A percentile compares a stretch with the other conserved stretches of the same genome.
Conservation (phyloP, 2,329 filamentous ascomycete species). For the Colletotrichum chlorophyti region DNA sequence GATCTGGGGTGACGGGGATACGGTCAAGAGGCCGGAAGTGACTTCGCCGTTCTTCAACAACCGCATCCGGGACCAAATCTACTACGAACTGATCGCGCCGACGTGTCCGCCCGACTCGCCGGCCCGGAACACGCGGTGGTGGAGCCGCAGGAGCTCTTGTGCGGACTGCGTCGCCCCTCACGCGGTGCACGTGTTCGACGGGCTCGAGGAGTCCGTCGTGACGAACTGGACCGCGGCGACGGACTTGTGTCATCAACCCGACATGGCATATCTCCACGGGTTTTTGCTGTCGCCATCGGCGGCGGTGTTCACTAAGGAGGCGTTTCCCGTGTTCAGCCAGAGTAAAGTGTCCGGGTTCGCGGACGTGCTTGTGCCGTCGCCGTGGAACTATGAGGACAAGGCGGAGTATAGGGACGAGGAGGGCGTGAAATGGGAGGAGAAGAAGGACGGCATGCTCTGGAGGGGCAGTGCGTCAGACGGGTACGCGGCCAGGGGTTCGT, state of each 20-base stretch:
- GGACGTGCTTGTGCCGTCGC: slow-evolving; percentile 53
- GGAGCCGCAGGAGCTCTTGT: slow-evolving; percentile 45
- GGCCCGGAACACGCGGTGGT: slow-evolving; percentile 47
- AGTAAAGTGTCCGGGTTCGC: slow-evolving; percentile 60
- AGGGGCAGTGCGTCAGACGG: slow-evolving; percentile 60
- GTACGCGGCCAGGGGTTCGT: slow-evolving; percentile 55
- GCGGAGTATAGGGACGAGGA: slow-evolving; percentile 44
- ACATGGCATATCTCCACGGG: slow-evolving; percentile 57
- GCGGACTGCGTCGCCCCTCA: slow-evolving; percentile 43
- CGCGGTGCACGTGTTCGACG: slow-evolving; percentile 35
- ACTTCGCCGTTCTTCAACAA: slow-evolving; percentile 30
- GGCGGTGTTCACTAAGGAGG: slow-evolving; percentile 37
- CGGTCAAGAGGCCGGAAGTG: not conserved
- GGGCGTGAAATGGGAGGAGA: slow-evolving; percentile 53
- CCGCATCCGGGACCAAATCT: slow-evolving; percentile 37
- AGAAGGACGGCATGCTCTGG: slow-evolving; percentile 59
- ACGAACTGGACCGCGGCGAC: slow-evolving; percentile 35
- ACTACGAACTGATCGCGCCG: slow-evolving; percentile 43
- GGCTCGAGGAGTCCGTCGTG: slow-evolving; percentile 42
- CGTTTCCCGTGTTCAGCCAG: slow-evolving; percentile 63
- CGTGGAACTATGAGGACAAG: slow-evolving; percentile 44
- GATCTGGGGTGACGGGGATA: slow-evolving; percentile 27
- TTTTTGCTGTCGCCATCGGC: slow-evolving; percentile 52
- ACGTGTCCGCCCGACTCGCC: slow-evolving; percentile 55
- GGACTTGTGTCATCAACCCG: slow-evolving; percentile 57